Evolutionary conservation across 306 rosid species (phyloP).

Genomic region (Castanopsis chinensis): DNA sequence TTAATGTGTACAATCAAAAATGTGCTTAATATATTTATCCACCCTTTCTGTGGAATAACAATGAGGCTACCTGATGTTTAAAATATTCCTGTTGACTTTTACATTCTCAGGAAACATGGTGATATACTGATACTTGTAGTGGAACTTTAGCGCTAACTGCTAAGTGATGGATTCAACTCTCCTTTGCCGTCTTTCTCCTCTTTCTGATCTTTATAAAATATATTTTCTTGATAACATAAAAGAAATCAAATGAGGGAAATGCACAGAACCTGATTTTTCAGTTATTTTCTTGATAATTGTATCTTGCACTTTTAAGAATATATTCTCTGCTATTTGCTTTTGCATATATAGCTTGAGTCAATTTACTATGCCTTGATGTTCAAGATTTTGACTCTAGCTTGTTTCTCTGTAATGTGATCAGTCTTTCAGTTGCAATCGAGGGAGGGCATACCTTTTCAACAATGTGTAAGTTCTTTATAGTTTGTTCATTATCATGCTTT

Average conservation of each 20-base stretch:
- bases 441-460: conserved; percentile 82
- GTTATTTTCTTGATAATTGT: too few species aligned
- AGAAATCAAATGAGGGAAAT: neutral
- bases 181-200: neutral
- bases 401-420: conserved; percentile 36
- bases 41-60: neutral
- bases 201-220: conserved; percentile 1
- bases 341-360: neutral
- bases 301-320: neutral
- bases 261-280: neutral
- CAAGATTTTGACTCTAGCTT: conserved; percentile 32
- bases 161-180: neutral
- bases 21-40: neutral
- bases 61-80: neutral
- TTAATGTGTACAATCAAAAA: neutral
- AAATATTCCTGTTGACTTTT: neutral
- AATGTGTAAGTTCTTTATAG: conserved; percentile 66
- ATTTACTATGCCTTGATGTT: neutral
- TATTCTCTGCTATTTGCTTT: neutral
- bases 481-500: neutral
- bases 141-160: neutral
- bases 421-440: conserved; percentile 73
- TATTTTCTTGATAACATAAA: neutral
- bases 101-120: neutral
- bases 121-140: neutral